Evolutionary conservation across 2,329 filamentous ascomycete species (phyloP).

Genomic region (Trichoderma simmonsii): DNA sequence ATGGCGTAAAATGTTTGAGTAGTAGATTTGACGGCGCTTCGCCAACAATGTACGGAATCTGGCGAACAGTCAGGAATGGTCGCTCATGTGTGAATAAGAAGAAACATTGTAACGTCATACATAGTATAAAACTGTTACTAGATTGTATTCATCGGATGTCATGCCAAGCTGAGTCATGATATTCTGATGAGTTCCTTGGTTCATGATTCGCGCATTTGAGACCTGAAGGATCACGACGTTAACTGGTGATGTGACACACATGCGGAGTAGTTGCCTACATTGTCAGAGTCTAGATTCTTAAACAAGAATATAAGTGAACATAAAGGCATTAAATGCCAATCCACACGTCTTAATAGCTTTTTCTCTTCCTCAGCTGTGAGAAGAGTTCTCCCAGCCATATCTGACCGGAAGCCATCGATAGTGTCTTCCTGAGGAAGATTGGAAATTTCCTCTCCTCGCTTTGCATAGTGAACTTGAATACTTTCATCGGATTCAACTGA

Average conservation of each 20-base stretch:
- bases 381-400: neutral
- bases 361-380: neutral
- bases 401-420: neutral
- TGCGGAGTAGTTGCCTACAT: neutral
- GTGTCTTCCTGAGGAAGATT: neutral
- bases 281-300: neutral
- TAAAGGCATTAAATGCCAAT: neutral
- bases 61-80: neutral
- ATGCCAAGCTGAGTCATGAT: conserved; percentile 41
- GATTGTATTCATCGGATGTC: conserved; percentile 39
- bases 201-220: conserved; percentile 44
- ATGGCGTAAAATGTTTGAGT: neutral
- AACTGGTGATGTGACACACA: neutral
- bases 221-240: conserved; percentile 20
- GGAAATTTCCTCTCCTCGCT: neutral
- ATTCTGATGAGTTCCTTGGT: conserved; percentile 38
- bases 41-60: neutral
- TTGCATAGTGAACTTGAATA: neutral
- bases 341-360: neutral
- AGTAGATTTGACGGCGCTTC: neutral
- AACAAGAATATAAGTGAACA: neutral
- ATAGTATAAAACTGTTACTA: conserved; percentile 40
- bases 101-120: conserved; percentile 24
- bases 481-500: neutral
- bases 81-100: neutral